phyloP scores from a whole-genome alignment of 371 early-diverging fungal species.

The Entomophthora muscae region DNA sequence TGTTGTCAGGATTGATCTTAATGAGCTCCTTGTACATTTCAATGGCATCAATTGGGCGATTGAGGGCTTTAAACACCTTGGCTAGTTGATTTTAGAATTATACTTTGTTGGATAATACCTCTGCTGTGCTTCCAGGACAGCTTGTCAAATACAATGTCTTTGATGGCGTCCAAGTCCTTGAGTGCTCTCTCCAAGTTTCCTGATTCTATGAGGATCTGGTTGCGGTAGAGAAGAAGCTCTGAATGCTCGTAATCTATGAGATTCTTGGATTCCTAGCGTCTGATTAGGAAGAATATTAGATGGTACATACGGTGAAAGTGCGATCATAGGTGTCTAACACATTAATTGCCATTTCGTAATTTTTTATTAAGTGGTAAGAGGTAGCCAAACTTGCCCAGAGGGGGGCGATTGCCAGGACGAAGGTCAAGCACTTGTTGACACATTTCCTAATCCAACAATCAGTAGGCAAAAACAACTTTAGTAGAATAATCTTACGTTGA shows the following conservation, averaged over 20 bases:
- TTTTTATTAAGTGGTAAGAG: constrained; percentile 62
- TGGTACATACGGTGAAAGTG: constrained; percentile 32
- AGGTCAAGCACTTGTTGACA: constrained; percentile 46
- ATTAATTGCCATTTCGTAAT: constrained; percentile 51
- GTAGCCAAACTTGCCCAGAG: constrained; percentile 80
- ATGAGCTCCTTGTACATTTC: constrained; percentile 50
- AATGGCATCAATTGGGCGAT: constrained; percentile 51
- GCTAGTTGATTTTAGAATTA: constrained; percentile 11
- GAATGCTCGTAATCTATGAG: constrained; percentile 42
- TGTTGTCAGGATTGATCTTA: constrained; percentile 60
- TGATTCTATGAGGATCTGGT: constrained; percentile 53
- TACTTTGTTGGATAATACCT: constrained; percentile 7
- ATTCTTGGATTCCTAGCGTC: not conserved
- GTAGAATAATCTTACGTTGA: constrained; percentile 40
- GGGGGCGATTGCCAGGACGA: constrained; percentile 41
- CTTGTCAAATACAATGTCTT: constrained; percentile 48
- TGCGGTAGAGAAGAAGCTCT: constrained; percentile 61
- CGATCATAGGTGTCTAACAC: constrained; percentile 50
- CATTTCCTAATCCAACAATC: constrained; percentile 28
- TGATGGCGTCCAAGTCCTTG: constrained; percentile 50
- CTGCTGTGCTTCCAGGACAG: constrained; percentile 53
- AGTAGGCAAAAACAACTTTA: too few relatives aligned
- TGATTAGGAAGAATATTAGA: not conserved
- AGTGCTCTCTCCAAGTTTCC: constrained; percentile 59
- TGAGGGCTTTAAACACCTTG: constrained; percentile 37